A percentile compares a stretch with the other conserved stretches of the same genome.
Evolutionary conservation across 768 basidiomycete species (phyloP).

Genomic region (Pisolithus sp.): DNA sequence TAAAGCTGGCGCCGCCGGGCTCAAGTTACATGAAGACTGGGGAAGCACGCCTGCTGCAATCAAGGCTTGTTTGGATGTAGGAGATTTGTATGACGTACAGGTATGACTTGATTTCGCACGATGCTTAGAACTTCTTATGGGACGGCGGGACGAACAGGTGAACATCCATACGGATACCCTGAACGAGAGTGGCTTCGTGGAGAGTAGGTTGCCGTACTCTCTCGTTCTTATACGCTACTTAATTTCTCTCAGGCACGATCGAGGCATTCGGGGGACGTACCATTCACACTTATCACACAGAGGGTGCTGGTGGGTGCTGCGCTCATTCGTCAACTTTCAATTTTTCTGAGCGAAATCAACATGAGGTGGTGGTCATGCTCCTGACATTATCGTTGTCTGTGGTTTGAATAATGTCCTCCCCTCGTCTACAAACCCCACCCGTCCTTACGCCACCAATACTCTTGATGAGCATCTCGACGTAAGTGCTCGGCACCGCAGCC

Average conservation of each 20-base stretch:
- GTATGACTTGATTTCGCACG: slow-evolving; percentile 28
- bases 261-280: slow-evolving; percentile 84
- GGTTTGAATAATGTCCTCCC: slow-evolving; percentile 86
- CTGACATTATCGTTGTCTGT: slow-evolving; percentile 97
- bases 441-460: slow-evolving; percentile 87
- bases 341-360: slow-evolving; percentile 1
- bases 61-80: slow-evolving; percentile 68
- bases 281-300: slow-evolving; percentile 96
- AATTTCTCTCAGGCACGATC: slow-evolving; percentile 58
- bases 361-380: slow-evolving; percentile 88
- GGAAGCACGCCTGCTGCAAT: slow-evolving; percentile 85
- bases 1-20: slow-evolving; percentile 75
- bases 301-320: slow-evolving; percentile 71
- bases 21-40: slow-evolving; percentile 99
- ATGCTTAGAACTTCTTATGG: slow-evolving; percentile 34
- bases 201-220: slow-evolving; percentile 49
- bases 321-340: background rate
- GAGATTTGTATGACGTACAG: slow-evolving; percentile 91
- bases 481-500: slow-evolving; percentile 22
- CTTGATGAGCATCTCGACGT: slow-evolving; percentile 97
- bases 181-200: slow-evolving; percentile 96
- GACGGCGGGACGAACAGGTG: background rate
- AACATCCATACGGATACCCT: slow-evolving; percentile 97
- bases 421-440: slow-evolving; percentile 94
- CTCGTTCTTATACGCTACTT: slow-evolving; percentile 5